Conservation (phyloP, 495 filamentous ascomycete species). For the Penicillium malachiteum region DNA sequence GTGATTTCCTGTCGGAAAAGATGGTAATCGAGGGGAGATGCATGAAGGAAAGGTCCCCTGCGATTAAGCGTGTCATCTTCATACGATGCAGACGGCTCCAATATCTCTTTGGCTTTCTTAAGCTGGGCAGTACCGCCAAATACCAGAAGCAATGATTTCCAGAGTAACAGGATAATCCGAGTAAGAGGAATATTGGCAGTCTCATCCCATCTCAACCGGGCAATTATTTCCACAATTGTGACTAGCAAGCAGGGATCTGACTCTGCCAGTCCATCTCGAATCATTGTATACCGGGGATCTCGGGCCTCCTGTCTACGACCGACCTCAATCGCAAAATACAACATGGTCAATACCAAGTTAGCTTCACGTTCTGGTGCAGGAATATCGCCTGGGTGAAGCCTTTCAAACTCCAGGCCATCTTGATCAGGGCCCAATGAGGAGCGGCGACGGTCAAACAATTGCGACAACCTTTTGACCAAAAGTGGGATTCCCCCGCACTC, state of each 20-base stretch:
- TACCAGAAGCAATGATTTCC: conserved; percentile 84
- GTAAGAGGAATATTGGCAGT: conserved; percentile 59
- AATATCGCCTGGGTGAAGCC: conserved; percentile 31
- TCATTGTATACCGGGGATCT: conserved; percentile 20
- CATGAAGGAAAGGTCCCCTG: conserved; percentile 66
- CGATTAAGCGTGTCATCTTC: conserved; percentile 34
- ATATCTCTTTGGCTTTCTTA: conserved; percentile 65
- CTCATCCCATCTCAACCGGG: conserved; percentile 87
- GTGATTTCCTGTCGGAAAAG: conserved; percentile 94
- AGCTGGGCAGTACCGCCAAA: conserved; percentile 76
- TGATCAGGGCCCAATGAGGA: conserved; percentile 24
- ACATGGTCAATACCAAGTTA: conserved; percentile 55
- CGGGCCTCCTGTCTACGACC: conserved; percentile 48
- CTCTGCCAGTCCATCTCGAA: conserved; percentile 39
- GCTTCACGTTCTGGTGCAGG: conserved; percentile 46
- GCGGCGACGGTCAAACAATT: conserved; percentile 53
- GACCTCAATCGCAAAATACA: conserved; percentile 74
- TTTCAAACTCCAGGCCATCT: conserved; percentile 34
- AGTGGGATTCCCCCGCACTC: conserved; percentile 58
- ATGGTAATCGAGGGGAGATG: conserved; percentile 94
- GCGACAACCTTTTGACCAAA: conserved; percentile 60
- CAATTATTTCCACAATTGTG: conserved; percentile 70
- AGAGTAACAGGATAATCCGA: conserved; percentile 75
- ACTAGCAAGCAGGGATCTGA: conserved; percentile 69
- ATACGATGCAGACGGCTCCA: conserved; percentile 37